Base-by-base conservation (phyloP, 2,329 filamentous ascomycete genomes). In the Sporothrix brunneoviolacea region DNA sequence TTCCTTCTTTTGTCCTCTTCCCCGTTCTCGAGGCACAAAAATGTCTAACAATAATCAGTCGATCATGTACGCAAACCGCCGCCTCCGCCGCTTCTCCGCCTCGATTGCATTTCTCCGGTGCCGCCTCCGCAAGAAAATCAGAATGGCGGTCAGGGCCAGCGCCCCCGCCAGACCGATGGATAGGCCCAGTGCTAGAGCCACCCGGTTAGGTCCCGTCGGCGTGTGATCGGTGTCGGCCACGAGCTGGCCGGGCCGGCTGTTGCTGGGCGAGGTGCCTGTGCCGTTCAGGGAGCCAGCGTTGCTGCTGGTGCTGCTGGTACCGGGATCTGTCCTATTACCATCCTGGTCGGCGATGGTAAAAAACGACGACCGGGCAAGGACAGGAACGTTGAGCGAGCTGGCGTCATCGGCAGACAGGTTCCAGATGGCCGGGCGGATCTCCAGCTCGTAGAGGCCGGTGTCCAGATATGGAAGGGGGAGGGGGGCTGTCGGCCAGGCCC, bases 361-460 rank as follows among this genome's bases (percentile, higher is more conserved):
- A 24, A 58, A 59, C 0, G 57, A 44, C 24, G 60, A 62, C 45
- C 49, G 55, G 9, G 58, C 60, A 42, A 63, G 30, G 2, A 54
- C 43, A 1, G 57, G 55, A 18, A 51, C 36, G 2, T 52, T 51
- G 4, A 42, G 43, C 6, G 51, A 51, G 10, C 48, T 43, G 44
- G 51, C 53, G 19, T 44, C 50, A 13, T 46, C 30, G 43, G 52
- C 38, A 33, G 53, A 55, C 36, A 46, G 22, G 36, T 49, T 50
- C 51, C 51, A 53, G 30, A 49, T 39, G 21, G 51, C 46, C 19
- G 57, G 50, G 24, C 53, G 49, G 22, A 63, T 46, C 45, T 63
- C 60, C 18, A 64, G 51, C 49, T 61, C 55, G 21, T 63, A 64
- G 37, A 62, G 41, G 5, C 60, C 62, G 16, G 44, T 51, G 35